Percentiles rank a stretch among this genome's conserved stretches.
Evolutionary conservation across 2,329 filamentous ascomycete species (phyloP).

Genomic region (Fusarium pseudoanthophilum): DNA sequence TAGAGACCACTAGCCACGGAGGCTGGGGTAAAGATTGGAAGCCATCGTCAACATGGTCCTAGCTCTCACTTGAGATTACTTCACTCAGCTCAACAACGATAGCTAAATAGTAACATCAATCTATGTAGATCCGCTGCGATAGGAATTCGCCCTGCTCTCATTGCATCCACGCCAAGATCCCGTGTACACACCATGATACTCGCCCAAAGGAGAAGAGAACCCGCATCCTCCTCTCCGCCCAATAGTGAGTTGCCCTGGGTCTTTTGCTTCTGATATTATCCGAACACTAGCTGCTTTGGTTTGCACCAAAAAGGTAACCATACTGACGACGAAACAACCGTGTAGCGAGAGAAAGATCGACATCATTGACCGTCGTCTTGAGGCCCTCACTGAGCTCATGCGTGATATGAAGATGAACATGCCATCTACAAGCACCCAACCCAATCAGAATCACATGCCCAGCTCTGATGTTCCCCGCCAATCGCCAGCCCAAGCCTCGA

Average conservation of each 20-base stretch:
- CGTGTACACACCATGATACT: constrained; percentile 49
- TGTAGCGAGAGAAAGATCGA: constrained; percentile 53
- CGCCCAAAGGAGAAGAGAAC: constrained; percentile 52
- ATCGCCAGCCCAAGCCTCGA: constrained; percentile 20
- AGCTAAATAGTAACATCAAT: constrained; percentile 10
- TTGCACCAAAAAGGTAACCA: neutral
- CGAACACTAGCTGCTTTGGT: neutral
- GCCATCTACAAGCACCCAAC: constrained; percentile 18
- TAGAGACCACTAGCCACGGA: neutral
- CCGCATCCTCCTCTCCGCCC: constrained; percentile 51
- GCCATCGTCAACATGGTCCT: neutral
- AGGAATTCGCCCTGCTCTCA: constrained; percentile 52
- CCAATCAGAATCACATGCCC: constrained; percentile 25
- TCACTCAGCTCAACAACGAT: neutral
- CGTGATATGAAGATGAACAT: constrained; percentile 48
- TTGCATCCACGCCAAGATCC: constrained; percentile 51
- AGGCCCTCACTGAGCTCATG: constrained; percentile 49
- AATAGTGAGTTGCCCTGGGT: constrained; percentile 48
- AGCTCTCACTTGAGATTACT: neutral
- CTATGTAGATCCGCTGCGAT: constrained; percentile 50
- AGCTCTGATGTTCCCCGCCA: constrained; percentile 24
- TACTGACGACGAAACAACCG: neutral
- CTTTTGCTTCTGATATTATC: neutral
- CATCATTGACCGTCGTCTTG: constrained; percentile 50
- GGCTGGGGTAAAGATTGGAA: neutral